Conservation (phyloP, 495 filamentous ascomycete genomes). For the Xanthoparmelia taractica region DNA sequence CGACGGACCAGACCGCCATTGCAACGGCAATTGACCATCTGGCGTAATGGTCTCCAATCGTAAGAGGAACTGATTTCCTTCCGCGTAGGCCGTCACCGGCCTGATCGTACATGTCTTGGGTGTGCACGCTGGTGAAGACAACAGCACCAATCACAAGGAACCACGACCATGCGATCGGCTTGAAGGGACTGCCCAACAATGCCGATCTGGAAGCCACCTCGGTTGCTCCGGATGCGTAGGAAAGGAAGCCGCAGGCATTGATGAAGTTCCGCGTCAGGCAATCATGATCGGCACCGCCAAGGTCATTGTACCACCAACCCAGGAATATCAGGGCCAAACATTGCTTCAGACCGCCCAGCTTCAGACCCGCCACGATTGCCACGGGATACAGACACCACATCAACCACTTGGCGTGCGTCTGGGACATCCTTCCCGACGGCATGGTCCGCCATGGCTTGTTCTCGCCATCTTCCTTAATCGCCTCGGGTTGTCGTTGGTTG, state of each 20-base stretch:
- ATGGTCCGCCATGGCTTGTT: constrained; percentile 56
- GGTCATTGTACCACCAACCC: constrained; percentile 49
- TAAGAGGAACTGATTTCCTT: constrained; percentile 34
- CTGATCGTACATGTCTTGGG: constrained; percentile 45
- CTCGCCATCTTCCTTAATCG: constrained; percentile 41
- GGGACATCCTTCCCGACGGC: constrained; percentile 32
- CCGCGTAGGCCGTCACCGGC: constrained; percentile 36
- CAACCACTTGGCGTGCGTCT: constrained; percentile 31
- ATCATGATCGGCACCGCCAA: constrained; percentile 39
- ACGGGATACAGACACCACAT: constrained; percentile 32
- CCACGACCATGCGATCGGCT: not conserved
- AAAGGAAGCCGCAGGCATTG: constrained; percentile 36
- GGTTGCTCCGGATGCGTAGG: constrained; percentile 31
- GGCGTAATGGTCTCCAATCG: constrained; percentile 35
- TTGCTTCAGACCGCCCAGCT: constrained; percentile 33
- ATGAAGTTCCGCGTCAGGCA: constrained; percentile 36
- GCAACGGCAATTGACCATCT: constrained; percentile 33
- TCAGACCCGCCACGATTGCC: constrained; percentile 27
- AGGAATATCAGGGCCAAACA: constrained; percentile 32
- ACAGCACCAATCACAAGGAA: constrained; percentile 29
- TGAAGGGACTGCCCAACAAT: constrained; percentile 5
- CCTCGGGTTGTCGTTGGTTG: constrained; percentile 42
- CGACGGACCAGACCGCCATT: constrained; percentile 30
- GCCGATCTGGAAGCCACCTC: constrained; percentile 17
- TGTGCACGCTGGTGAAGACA: constrained; percentile 43